Conservation (phyloP, 306 rosid species). For the Alnus glutinosa region DNA sequence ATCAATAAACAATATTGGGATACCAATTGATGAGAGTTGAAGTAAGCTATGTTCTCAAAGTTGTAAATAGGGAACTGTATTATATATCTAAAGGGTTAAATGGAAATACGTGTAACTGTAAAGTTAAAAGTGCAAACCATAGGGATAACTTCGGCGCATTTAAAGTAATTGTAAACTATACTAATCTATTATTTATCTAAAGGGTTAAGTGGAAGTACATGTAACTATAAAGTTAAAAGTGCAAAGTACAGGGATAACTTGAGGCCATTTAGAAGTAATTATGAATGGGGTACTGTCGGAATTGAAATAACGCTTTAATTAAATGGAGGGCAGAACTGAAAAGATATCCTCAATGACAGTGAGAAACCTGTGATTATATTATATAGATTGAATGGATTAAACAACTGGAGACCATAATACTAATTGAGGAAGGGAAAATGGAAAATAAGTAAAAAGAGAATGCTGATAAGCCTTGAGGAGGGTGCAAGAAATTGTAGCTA, state of each 20-base stretch:
- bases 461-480: not conserved
- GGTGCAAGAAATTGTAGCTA: no score
- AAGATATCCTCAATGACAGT: no score
- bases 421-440: not conserved
- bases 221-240: not conserved
- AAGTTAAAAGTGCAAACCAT: not conserved
- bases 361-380: not conserved
- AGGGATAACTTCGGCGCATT: not conserved
- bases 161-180: not conserved
- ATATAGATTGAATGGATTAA: not conserved
- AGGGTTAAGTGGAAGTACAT: not conserved
- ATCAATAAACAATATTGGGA: no score
- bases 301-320: not conserved
- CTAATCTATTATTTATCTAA: no score
- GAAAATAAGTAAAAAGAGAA: no score
- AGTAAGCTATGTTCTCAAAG: not conserved
- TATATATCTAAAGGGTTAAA: not conserved
- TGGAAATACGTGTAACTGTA: not conserved
- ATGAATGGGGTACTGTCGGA: not conserved
- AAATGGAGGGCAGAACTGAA: no score
- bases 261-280: not conserved
- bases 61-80: not conserved
- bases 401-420: not conserved
- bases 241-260: no score
- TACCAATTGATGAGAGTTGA: not conserved